phyloP scores from a whole-genome alignment of 768 basidiomycete species.

The Macrolepiota dolichaula region DNA sequence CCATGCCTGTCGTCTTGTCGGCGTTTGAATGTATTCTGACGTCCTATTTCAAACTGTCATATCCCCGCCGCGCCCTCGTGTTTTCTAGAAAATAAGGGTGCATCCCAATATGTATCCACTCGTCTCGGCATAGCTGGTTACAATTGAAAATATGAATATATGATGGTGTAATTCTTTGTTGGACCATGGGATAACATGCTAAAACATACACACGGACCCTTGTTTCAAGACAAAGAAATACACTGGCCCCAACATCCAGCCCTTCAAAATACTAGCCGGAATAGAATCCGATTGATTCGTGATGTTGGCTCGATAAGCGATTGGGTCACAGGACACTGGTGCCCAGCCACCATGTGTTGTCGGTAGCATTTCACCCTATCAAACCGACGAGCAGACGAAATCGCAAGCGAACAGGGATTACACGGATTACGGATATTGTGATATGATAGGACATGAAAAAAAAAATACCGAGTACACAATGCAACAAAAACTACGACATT shows the following conservation, averaged over 20 bases:
- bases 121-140: neutral
- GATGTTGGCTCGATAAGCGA: neutral
- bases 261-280: neutral
- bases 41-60: constrained; percentile 7
- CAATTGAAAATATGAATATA: neutral
- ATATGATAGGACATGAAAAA: neutral
- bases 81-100: constrained; percentile 8
- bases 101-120: neutral
- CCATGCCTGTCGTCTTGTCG: neutral
- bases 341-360: neutral
- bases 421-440: neutral
- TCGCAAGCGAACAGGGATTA: constrained; percentile 3
- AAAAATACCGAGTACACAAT: neutral
- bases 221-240: constrained; percentile 10
- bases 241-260: constrained; percentile 7
- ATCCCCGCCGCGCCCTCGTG: neutral
- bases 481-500: neutral
- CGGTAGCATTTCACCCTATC: neutral
- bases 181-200: neutral
- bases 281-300: neutral
- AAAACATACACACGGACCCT: neutral
- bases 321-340: neutral
- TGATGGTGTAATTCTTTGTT: constrained; percentile 10
- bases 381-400: neutral
- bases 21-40: neutral